These are phyloP conservation scores for Termitomyces sp. DNA, from an alignment of 768 basidiomycete genomes.

Conservation along the genomic window DNA sequence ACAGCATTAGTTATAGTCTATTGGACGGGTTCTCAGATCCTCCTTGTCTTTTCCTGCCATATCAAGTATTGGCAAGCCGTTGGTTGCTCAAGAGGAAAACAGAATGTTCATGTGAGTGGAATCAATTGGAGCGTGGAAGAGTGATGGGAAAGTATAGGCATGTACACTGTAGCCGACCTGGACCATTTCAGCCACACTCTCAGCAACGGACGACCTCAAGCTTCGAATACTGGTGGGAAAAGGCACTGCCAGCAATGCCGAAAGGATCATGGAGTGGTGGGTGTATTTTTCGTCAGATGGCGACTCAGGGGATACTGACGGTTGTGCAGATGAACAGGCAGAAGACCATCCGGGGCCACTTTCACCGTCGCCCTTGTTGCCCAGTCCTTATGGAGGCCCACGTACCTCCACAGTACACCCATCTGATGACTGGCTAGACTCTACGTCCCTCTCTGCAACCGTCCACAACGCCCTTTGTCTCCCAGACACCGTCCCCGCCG, in stretches of 20 bases:
- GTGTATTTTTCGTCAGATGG: slow-evolving; percentile 12
- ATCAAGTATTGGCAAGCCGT: background rate
- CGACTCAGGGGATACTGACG: slow-evolving; percentile 10
- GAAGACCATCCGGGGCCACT: slow-evolving; percentile 24
- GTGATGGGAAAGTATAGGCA: slow-evolving; percentile 14
- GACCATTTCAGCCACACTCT: slow-evolving; percentile 9
- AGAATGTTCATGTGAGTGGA: slow-evolving; percentile 9
- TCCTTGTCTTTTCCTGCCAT: background rate
- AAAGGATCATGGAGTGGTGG: slow-evolving; percentile 8
- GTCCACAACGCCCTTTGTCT: background rate
- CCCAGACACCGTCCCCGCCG: slow-evolving; percentile 15
- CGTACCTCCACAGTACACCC: slow-evolving; percentile 34
- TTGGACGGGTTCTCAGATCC: background rate
- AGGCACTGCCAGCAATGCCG: slow-evolving; percentile 33
- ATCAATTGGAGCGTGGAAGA: slow-evolving; percentile 14
- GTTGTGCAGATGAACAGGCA: slow-evolving; percentile 18
- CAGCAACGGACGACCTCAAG: slow-evolving; percentile 8
- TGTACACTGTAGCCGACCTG: slow-evolving; percentile 9
- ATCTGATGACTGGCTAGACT: slow-evolving; percentile 21
- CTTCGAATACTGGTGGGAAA: slow-evolving; percentile 25
- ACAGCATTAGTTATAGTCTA: background rate
- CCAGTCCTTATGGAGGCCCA: slow-evolving; percentile 26
- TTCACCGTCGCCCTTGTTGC: slow-evolving; percentile 28
- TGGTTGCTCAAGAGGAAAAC: background rate
- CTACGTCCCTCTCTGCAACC: slow-evolving; percentile 6